Evolutionary conservation across 1,284 basidiomycete species (phyloP).

Genomic region (Megacollybia platyphylla): DNA sequence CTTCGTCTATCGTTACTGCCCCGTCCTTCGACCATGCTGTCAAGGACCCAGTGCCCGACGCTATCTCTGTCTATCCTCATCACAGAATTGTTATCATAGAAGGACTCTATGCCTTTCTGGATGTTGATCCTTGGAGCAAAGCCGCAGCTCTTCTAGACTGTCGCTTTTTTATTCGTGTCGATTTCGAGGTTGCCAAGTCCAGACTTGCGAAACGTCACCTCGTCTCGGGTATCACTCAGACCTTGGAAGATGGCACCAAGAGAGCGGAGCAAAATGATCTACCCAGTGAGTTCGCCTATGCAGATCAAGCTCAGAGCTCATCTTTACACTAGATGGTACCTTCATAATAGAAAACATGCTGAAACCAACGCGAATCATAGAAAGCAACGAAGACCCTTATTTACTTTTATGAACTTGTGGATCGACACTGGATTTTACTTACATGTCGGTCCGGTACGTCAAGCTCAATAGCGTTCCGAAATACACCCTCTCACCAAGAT

Average conservation of each 20-base stretch:
- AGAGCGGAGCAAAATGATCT: slow-evolving; percentile 66
- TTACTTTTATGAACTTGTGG: not conserved
- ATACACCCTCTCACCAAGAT: too few relatives aligned
- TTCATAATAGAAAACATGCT: slow-evolving; percentile 45
- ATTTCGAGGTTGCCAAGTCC: slow-evolving; percentile 42
- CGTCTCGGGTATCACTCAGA: slow-evolving; percentile 56
- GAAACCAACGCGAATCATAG: slow-evolving; percentile 38
- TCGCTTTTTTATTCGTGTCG: slow-evolving; percentile 65
- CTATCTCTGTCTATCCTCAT: slow-evolving; percentile 40
- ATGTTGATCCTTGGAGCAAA: slow-evolving; percentile 59
- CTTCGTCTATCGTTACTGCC: slow-evolving; percentile 31
- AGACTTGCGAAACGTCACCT: slow-evolving; percentile 70
- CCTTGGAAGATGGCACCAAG: slow-evolving; percentile 53
- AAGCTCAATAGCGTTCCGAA: too few relatives aligned
- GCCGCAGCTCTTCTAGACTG: slow-evolving; percentile 64
- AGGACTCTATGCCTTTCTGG: slow-evolving; percentile 72
- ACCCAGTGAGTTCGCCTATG: slow-evolving; percentile 44
- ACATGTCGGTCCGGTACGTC: too few relatives aligned
- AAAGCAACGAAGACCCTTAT: slow-evolving; percentile 32
- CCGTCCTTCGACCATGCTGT: slow-evolving; percentile 69
- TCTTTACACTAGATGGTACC: slow-evolving; percentile 29
- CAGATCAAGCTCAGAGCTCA: slow-evolving; percentile 1
- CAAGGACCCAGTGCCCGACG: slow-evolving; percentile 49
- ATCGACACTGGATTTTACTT: too few relatives aligned
- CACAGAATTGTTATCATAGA: slow-evolving; percentile 77